These are phyloP conservation scores for Trametes hirsuta DNA, from an alignment of 1,284 basidiomycete species.

Conservation along the genomic window DNA sequence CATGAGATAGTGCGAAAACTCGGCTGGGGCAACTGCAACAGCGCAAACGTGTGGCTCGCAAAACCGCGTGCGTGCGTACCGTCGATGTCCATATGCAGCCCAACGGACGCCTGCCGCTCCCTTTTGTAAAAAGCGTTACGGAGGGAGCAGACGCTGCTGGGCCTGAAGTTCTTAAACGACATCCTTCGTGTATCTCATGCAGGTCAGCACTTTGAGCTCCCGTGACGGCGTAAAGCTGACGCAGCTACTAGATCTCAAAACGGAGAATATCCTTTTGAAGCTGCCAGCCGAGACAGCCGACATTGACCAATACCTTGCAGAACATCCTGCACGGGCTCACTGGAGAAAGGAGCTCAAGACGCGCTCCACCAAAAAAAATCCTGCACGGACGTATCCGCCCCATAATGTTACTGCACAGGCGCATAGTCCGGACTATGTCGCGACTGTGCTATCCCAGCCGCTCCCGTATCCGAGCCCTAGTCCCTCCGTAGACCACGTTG, in stretches of 20 bases:
- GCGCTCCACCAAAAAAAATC: too few relatives aligned
- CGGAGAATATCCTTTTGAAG: not conserved
- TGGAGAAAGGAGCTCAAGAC: too few relatives aligned
- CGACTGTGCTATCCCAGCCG: slow-evolving; percentile 8
- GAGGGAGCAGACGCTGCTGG: too few relatives aligned
- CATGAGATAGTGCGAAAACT: not conserved
- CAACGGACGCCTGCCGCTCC: too few relatives aligned
- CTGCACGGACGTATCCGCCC: too few relatives aligned
- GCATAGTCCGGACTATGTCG: not conserved
- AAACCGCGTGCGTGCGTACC: too few relatives aligned
- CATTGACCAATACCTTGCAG: not conserved
- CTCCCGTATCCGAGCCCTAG: slow-evolving; percentile 6
- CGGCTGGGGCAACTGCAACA: not conserved
- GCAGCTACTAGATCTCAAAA: not conserved
- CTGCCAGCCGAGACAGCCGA: not conserved
- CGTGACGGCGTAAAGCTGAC: not conserved
- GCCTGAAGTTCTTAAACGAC: too few relatives aligned
- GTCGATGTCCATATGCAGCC: too few relatives aligned
- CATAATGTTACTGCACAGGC: too few relatives aligned
- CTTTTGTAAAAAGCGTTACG: too few relatives aligned
- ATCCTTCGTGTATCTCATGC: not conserved
- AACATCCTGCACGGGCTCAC: not conserved
- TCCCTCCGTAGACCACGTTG: slow-evolving; percentile 4
- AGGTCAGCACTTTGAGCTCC: not conserved
- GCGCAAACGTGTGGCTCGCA: not conserved